Conservation (phyloP, 371 early-diverging fungal species). For the Batrachochytrium dendrobatidis region DNA sequence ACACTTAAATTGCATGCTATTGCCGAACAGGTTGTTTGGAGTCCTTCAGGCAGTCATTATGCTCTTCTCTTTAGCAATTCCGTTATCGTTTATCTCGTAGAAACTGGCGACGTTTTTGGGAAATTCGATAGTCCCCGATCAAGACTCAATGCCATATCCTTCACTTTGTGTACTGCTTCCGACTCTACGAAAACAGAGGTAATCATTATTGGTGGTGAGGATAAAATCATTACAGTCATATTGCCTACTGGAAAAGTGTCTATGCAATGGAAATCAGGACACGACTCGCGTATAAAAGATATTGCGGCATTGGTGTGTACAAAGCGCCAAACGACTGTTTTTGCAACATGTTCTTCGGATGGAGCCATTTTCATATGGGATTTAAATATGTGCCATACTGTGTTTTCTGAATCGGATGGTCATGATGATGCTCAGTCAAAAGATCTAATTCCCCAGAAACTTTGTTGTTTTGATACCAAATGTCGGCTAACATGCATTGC, state of each 20-base stretch:
- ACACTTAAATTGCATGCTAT: slow-evolving; percentile 48
- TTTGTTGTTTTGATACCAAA: slow-evolving; percentile 29
- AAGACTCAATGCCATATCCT: slow-evolving; percentile 24
- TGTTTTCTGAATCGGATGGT: neutral
- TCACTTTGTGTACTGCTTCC: no score
- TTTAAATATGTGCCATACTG: slow-evolving; percentile 11
- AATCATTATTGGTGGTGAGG: slow-evolving; percentile 32
- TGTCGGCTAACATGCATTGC: slow-evolving; percentile 33
- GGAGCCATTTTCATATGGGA: slow-evolving; percentile 39
- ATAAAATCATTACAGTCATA: slow-evolving; percentile 19
- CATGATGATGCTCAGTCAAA: slow-evolving; percentile 3
- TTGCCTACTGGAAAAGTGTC: slow-evolving; percentile 8
- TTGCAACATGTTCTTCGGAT: slow-evolving; percentile 35
- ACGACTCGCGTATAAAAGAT: slow-evolving; percentile 34
- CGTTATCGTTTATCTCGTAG: slow-evolving; percentile 60
- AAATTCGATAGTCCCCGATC: slow-evolving; percentile 8
- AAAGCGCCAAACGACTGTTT: neutral
- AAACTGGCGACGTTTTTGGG: slow-evolving; percentile 21
- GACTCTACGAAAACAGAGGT: slow-evolving; percentile 16
- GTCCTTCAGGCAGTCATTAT: slow-evolving; percentile 61
- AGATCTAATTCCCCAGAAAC: slow-evolving; percentile 3
- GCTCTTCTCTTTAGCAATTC: slow-evolving; percentile 65
- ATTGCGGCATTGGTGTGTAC: slow-evolving; percentile 11
- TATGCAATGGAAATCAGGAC: slow-evolving; percentile 23
- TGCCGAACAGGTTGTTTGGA: slow-evolving; percentile 61